phyloP scores from a whole-genome alignment of 495 filamentous ascomycete species.

The Trichoderma virens region DNA sequence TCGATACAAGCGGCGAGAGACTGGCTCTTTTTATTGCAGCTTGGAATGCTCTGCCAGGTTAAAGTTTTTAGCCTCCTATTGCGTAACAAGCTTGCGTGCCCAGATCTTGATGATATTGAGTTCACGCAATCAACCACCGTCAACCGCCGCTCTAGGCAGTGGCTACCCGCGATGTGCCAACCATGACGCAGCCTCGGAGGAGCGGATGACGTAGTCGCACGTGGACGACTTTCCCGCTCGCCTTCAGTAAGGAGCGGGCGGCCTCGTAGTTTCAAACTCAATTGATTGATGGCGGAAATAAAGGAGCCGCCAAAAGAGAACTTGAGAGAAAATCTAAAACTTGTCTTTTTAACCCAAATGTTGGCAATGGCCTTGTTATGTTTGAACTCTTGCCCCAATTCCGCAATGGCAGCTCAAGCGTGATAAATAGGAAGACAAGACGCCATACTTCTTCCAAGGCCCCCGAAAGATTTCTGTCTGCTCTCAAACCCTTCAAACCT shows the following conservation, averaged over 20 bases:
- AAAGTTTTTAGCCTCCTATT: slow-evolving; percentile 1
- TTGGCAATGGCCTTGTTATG: too few relatives aligned
- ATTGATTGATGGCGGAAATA: too few relatives aligned
- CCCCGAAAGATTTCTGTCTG: too few relatives aligned
- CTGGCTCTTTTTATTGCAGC: not conserved
- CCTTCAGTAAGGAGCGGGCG: not conserved
- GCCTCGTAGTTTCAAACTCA: not conserved
- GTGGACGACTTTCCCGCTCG: not conserved
- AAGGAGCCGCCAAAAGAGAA: too few relatives aligned
- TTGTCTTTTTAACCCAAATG: too few relatives aligned
- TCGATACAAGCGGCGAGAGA: not conserved
- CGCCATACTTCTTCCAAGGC: too few relatives aligned
- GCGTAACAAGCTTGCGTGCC: not conserved
- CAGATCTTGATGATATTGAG: not conserved
- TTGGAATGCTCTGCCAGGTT: not conserved
- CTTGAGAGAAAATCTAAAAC: too few relatives aligned
- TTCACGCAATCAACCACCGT: slow-evolving; percentile 3
- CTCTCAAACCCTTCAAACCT: too few relatives aligned
- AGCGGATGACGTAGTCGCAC: not conserved
- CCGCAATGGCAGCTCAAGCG: too few relatives aligned
- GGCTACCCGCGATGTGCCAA: not conserved
- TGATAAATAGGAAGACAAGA: too few relatives aligned
- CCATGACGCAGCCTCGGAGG: not conserved
- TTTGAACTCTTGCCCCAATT: too few relatives aligned
- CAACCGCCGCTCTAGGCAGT: not conserved